Base-by-base conservation (phyloP, 192 early-diverging fungal genomes). In the Coemansia sp. region DNA sequence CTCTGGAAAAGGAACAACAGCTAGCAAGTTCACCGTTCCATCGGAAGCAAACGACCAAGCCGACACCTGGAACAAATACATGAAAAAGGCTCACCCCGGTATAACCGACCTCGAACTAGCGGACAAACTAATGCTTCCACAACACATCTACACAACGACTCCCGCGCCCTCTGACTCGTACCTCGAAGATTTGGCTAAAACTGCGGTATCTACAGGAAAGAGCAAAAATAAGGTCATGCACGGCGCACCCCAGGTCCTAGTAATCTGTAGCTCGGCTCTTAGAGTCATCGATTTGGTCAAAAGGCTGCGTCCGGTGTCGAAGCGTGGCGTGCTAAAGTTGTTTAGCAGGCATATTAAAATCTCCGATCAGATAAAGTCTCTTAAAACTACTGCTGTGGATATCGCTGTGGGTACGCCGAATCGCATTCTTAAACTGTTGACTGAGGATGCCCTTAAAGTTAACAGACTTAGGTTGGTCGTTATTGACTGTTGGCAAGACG, bases 281-380 rank as follows among this genome's bases (percentile, higher is more conserved):
- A 62, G 83, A 2, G 83, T 74, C 18, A 20, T 85, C 0, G 83
- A 85, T 12, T 43, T 85, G 64, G 79, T 85, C 57, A 72, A 69
- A 33, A 58, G 58, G 22, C 27, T 78, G 31, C 75, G 83, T 0
- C 70, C 69, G 0, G 31, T 85, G 24, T 64, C 71, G 8, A 68
- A 73, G 49, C 65, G 75, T 4, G 43, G 61, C 0, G 76, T 78
- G 46, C n/a, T 72, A 31, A 85, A 85, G 63, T 71, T 85, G 12
- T 85, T 85, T 60, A 80, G 78, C 47, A 46, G 71, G 16, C 83
- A 85, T 46, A 70, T 85, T 38, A 85, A 85, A 64, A 71, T 85
- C 16, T 61, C 22, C 0, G 68, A 66, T 7, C 83, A 85, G 36
- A 63, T 74, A 55, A 63, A 70, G 65, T 7, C 55, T 22, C 73